Base-by-base conservation (phyloP, 352 stramenopile species). In the Phytopythium mirpurense region DNA sequence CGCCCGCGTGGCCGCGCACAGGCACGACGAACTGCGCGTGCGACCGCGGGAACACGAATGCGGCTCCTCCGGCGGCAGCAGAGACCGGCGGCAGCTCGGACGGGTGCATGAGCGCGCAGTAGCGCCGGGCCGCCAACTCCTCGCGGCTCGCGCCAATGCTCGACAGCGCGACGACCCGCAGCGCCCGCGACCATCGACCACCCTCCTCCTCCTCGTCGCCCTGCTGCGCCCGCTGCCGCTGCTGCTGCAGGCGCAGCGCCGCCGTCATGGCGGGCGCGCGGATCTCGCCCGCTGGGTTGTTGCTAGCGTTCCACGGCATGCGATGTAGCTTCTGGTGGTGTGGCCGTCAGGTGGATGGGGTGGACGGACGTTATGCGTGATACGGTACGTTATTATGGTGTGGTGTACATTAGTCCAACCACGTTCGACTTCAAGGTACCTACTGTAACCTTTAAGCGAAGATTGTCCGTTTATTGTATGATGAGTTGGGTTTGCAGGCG, bases 261-360 rank as follows among this genome's bases (percentile, higher is more conserved):
- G 80, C 68, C 26, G 78, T 67, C 23, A 88, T 80, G 57, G 78
- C 78, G 11, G 83, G 83, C 53, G 82, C 77, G 59, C 83, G 83
- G 59, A 93, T 78, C 57, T 88, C 74, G 36, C 83, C 80, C 14
- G 80, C 80, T 15, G 82, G 83, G 58, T 93, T 93, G 68, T 91
- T 93, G 78, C 81, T 91, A 21, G 83, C 80, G 44, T 86, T 83
- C 83, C 80, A 93, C 48, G 78, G 78, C 83, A 93, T 93, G 35
- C 5, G 16, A 18, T n/a, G 7, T 19, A 16, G n/a, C 5, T 29
- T 49, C 14, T 26, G 48, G 34, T 45, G 19, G 24, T 54, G 21
- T 9, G 35, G 1, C 11, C 2, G 16, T n/a, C 26, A 21, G 16
- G 42, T 48, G 21, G 42, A 15, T 48, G 42, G 7, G 12, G 5